Percentiles rank a stretch among this genome's conserved stretches.
Evolutionary conservation across 2,329 filamentous ascomycete genomes (phyloP).

Genomic region (Pseudogymnoascus sp.): DNA sequence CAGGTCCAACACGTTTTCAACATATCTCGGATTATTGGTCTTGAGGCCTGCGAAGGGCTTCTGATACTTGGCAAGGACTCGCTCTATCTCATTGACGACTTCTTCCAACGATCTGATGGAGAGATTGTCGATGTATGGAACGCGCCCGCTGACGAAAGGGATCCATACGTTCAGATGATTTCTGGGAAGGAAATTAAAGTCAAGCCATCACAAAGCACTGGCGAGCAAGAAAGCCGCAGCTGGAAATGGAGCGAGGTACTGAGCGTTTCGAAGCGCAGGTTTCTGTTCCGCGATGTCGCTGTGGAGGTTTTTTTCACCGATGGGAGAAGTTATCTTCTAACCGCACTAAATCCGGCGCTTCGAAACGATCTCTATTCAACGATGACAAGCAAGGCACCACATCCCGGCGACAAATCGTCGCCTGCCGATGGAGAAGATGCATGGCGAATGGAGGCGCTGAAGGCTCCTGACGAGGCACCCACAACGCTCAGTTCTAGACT

Average conservation of each 20-base stretch:
- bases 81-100: conserved; percentile 91
- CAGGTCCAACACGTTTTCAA: conserved; percentile 92
- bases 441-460: conserved; percentile 84
- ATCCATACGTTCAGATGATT: conserved; percentile 92
- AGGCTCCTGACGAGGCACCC: conserved; percentile 52
- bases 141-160: conserved; percentile 82
- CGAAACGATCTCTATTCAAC: conserved; percentile 77
- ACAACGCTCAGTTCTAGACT: conserved; percentile 64
- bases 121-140: conserved; percentile 97
- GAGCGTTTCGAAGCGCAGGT: conserved; percentile 90
- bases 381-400: conserved; percentile 71
- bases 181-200: conserved; percentile 60
- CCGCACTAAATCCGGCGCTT: conserved; percentile 63
- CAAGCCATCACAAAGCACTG: conserved; percentile 47
- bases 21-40: conserved; percentile 83
- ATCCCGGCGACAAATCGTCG: conserved; percentile 62
- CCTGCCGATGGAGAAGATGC: conserved; percentile 75
- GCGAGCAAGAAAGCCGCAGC: conserved; percentile 74
- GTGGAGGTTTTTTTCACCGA: conserved; percentile 98
- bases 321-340: conserved; percentile 88
- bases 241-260: conserved; percentile 95
- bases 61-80: conserved; percentile 87
- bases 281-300: conserved; percentile 89
- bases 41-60: conserved; percentile 90
- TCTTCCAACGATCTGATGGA: conserved; percentile 88